Evolutionary conservation across 1,284 basidiomycete species (phyloP), one percentile per base, ranked within the genome.

Genomic region (Ganoderma boninense): DNA sequence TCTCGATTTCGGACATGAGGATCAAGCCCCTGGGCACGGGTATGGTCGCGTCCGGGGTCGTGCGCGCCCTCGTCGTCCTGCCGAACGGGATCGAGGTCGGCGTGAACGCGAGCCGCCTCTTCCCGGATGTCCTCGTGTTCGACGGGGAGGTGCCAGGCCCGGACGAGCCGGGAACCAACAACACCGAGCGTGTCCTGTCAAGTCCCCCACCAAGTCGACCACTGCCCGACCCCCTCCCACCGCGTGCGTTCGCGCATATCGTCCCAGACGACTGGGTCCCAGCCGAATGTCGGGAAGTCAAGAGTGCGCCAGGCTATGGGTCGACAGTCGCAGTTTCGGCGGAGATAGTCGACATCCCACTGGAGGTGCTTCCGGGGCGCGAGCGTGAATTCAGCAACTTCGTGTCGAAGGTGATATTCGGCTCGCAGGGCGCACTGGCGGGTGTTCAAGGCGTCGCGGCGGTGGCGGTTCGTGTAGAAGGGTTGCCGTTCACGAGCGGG

Each of bases 111-210:
- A 85, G 82, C 16, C 86, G 82, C 60, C 87, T 94, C 32, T 84
- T 92, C 70, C 92, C 93, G 0, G 93, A 95, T 76, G 89, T 92
- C 29, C 80, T 95, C 3, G 85, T 95, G 2, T 94, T 89, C 71
- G 93, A 95, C 73, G 93, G 93, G 1, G 87, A 89, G 29, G 85
- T 88, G 0, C 87, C 88, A 14, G 26, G 23, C 2, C 14, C 64
- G 13, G 35, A 46, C 44, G 63, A 56, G 1, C 76, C 77, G 4
- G 75, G 76, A 8, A 11, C 59, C 5, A 63, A 70, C 44, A 66
- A 73, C 1, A 65, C 63, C 6, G 67, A 66, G 7, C 18, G 61
- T 40, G 11, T 43, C 13, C 56, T 2, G 8, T 14, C 71, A 6
- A 78, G 78, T 20, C 65, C 78, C 7, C 87, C 86, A 1, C 83